A percentile compares a stretch with the other conserved stretches of the same genome.
These are phyloP conservation scores for Exophiala phaeomuriformis DNA, from an alignment of 2,329 filamentous ascomycete species.

Conservation along the genomic window DNA sequence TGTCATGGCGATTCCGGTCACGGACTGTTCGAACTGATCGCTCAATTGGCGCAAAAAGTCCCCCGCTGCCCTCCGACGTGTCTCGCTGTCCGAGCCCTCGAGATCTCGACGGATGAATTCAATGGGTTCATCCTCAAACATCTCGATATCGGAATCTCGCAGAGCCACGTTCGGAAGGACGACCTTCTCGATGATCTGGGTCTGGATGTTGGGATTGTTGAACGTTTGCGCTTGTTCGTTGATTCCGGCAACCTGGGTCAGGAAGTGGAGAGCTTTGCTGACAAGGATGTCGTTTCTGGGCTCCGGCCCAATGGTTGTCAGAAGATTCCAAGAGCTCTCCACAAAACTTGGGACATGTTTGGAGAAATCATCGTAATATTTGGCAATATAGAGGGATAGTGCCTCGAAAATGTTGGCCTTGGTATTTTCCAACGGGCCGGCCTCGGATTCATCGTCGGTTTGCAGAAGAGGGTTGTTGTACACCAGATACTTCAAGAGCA, in stretches of 20 bases:
- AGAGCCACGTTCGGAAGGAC: constrained; percentile 87
- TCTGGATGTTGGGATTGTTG: constrained; percentile 70
- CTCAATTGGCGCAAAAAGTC: constrained; percentile 88
- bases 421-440: constrained; percentile 74
- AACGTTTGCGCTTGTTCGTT: constrained; percentile 74
- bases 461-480: constrained; percentile 79
- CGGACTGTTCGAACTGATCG: constrained; percentile 75
- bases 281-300: constrained; percentile 92
- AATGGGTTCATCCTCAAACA: constrained; percentile 97
- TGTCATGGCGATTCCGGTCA: constrained; percentile 77
- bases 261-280: constrained; percentile 87
- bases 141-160: constrained; percentile 85
- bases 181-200: constrained; percentile 90
- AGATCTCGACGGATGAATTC: constrained; percentile 94
- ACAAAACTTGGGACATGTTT: constrained; percentile 75
- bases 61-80: constrained; percentile 80
- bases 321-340: constrained; percentile 78
- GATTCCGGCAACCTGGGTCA: constrained; percentile 79
- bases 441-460: constrained; percentile 83
- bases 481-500: constrained; percentile 86
- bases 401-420: constrained; percentile 92
- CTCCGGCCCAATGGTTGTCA: constrained; percentile 77
- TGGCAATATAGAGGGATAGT: constrained; percentile 82
- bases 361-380: constrained; percentile 92
- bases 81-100: constrained; percentile 94